phyloP scores from a whole-genome alignment of 257 asterid genomes.

The Przewalskia tangutica region DNA sequence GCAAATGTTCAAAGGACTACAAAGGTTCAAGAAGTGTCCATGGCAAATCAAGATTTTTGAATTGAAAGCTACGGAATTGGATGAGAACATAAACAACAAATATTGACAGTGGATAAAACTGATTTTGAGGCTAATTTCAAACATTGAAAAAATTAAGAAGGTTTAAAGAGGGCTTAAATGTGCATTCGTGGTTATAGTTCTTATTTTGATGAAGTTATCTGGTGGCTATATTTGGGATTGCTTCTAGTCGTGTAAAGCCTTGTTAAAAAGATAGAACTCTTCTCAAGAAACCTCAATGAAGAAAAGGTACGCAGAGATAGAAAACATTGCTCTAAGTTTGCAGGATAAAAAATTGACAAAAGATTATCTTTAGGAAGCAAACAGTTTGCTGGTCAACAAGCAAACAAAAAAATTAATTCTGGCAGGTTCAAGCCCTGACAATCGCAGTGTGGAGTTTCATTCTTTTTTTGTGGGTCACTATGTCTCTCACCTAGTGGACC shows the following conservation, averaged over 20 bases:
- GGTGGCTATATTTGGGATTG: slow-evolving; percentile 14
- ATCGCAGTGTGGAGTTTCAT: too few relatives aligned
- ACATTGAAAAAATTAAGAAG: background rate
- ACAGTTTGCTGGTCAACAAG: too few relatives aligned
- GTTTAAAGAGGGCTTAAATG: background rate
- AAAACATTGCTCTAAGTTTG: too few relatives aligned
- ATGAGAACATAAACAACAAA: slow-evolving; percentile 54
- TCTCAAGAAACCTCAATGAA: too few relatives aligned
- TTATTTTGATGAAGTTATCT: background rate
- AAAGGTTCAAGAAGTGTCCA: slow-evolving; percentile 39
- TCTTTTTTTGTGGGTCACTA: too few relatives aligned
- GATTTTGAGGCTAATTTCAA: slow-evolving; percentile 15
- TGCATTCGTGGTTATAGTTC: background rate
- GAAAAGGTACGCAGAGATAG: too few relatives aligned
- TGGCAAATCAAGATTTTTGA: slow-evolving; percentile 30
- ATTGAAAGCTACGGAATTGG: slow-evolving; percentile 33
- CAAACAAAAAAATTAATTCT: too few relatives aligned
- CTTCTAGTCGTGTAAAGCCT: background rate
- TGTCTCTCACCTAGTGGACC: too few relatives aligned
- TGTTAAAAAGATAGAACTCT: background rate
- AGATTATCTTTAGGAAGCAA: too few relatives aligned
- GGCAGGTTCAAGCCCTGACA: too few relatives aligned
- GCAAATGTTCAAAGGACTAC: slow-evolving; percentile 17
- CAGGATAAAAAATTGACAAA: too few relatives aligned
- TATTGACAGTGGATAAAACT: slow-evolving; percentile 36